Evolutionary conservation across 2,329 filamentous ascomycete genomes (phyloP).

Genomic region (Aspergillus tanneri): DNA sequence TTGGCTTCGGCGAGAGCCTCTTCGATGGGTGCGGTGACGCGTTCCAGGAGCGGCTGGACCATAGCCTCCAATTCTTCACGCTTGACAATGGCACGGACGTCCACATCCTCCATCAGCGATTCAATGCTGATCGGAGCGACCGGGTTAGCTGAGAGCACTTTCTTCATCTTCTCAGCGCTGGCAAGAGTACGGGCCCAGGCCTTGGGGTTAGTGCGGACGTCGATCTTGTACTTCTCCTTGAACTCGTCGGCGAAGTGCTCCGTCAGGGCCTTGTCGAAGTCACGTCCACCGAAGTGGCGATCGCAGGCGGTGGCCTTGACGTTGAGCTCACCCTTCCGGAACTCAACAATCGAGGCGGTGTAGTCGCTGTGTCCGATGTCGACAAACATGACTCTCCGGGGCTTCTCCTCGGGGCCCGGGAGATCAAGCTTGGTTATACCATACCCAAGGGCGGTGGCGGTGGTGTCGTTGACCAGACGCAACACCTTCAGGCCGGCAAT

Average conservation of each 20-base stretch:
- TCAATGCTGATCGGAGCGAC: constrained; percentile 93
- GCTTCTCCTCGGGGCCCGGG: constrained; percentile 83
- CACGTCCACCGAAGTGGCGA: constrained; percentile 92
- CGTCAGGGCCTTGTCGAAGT: constrained; percentile 92
- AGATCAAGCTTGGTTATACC: constrained; percentile 98
- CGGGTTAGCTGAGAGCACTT: constrained; percentile 94
- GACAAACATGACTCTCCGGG: constrained; percentile 83
- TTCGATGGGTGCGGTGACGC: constrained; percentile 73
- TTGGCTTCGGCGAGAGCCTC: constrained; percentile 92
- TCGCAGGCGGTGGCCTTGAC: constrained; percentile 93
- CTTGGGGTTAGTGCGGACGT: constrained; percentile 87
- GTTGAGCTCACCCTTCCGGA: constrained; percentile 91
- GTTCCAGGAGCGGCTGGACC: constrained; percentile 76
- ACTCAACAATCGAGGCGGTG: constrained; percentile 90
- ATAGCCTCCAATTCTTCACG: constrained; percentile 92
- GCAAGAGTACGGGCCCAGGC: constrained; percentile 82
- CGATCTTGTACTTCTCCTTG: constrained; percentile 96
- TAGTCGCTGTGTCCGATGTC: constrained; percentile 98
- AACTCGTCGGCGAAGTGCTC: constrained; percentile 96
- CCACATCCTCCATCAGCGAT: constrained; percentile 96
- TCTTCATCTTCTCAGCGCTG: constrained; percentile 96
- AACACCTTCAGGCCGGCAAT: constrained; percentile 91
- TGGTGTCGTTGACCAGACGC: constrained; percentile 96
- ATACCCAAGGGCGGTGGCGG: constrained; percentile 90
- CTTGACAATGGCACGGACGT: constrained; percentile 85